Evolutionary conservation across 2,329 filamentous ascomycete species (phyloP), one percentile per base, ranked within the genome.

Genomic region (Exophiala dermatitidis): DNA sequence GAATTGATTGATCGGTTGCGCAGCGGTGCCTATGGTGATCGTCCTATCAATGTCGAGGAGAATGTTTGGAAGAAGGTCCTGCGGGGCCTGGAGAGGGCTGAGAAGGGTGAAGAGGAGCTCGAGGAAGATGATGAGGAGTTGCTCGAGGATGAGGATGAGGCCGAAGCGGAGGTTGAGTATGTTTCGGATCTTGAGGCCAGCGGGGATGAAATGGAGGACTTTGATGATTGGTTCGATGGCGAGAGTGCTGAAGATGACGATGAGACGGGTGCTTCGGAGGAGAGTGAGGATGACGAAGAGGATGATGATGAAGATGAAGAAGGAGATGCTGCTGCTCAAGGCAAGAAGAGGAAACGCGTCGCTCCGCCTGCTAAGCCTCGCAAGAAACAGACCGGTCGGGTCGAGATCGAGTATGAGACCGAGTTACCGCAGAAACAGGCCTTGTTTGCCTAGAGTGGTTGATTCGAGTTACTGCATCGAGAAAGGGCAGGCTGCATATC

Each of bases 21-120:
- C 61, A 90, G 89, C 66, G 93, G 93, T 43, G 90, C 90, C 2
- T 97, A 98, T 71, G 93, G 93, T 50, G 90, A 97, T 64, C 83
- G 88, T 68, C 93, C 93, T 40, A 77, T 98, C 61, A 98, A 98
- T 68, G 90, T 95, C 48, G 93, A 94, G 70, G 90, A 96, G 69
- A 79, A 81, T 9, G 89, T 98, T 57, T 98, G 93, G 93, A 94
- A 94, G 80, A 95, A 90, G 79, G 93, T 98, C 5, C 82, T 98
- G 63, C 83, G 84, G 57, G 89, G 89, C 2, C 78, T 98, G 71
- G 93, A 98, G 78, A 81, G 86, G 63, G 85, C 86, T 63, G 90
- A 91, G 54, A 84, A 94, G 65, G 91, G 86, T 42, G 84, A 19
- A 19, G 19, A 90, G 63, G 91, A 90, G 6, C 83, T 94, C 59